Evolutionary conservation across 768 basidiomycete genomes (phyloP).

Genomic region (Cantharellus anzutake): DNA sequence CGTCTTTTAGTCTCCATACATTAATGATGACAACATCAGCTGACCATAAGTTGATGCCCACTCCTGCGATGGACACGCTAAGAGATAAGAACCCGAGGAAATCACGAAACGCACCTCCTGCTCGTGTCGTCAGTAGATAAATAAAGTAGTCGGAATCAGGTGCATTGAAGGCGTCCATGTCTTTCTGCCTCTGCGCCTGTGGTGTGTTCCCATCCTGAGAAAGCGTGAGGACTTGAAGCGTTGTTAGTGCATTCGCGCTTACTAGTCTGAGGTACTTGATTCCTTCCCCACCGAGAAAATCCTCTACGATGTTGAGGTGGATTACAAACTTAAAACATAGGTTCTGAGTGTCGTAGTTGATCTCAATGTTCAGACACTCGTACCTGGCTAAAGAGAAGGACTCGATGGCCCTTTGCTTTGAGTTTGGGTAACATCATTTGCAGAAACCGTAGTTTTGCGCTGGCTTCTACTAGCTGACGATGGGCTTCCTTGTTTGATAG

Average conservation of each 20-base stretch:
- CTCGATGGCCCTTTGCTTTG: constrained; percentile 67
- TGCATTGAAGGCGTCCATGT: constrained; percentile 88
- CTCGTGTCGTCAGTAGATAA: constrained; percentile 80
- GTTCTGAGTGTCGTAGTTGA: neutral
- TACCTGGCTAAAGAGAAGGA: constrained; percentile 85
- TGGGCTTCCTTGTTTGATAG: constrained; percentile 43
- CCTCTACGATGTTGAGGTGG: constrained; percentile 71
- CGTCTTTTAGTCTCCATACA: neutral
- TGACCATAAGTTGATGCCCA: constrained; percentile 63
- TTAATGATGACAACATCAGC: constrained; percentile 80
- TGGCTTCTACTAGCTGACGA: constrained; percentile 61
- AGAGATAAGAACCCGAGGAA: neutral
- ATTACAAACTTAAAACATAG: constrained; percentile 53
- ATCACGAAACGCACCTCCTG: constrained; percentile 47
- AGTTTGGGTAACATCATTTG: constrained; percentile 65
- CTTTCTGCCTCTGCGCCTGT: constrained; percentile 69
- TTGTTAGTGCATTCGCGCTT: constrained; percentile 10
- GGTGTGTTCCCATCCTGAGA: constrained; percentile 76
- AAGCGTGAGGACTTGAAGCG: constrained; percentile 2
- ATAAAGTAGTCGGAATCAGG: constrained; percentile 76
- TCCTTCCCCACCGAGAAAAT: constrained; percentile 69
- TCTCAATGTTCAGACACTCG: constrained; percentile 6
- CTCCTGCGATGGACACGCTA: constrained; percentile 4
- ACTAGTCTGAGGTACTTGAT: constrained; percentile 65
- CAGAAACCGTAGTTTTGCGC: constrained; percentile 68